phyloP scores from a whole-genome alignment of 768 basidiomycete species.

The Sporobolomyces pararoseus region DNA sequence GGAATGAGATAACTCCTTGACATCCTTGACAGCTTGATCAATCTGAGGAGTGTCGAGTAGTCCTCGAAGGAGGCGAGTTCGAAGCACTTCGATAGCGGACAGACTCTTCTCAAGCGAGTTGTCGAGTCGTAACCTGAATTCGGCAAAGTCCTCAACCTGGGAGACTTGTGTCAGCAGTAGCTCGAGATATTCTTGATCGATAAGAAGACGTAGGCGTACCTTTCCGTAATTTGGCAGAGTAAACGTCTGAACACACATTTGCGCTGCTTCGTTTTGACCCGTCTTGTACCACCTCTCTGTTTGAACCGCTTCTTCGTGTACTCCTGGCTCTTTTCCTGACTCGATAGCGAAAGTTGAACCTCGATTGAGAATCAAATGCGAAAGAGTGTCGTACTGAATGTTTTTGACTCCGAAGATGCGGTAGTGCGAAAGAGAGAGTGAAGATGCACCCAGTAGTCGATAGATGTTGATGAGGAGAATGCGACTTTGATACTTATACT shows the following conservation, averaged over 20 bases:
- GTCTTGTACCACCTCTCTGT: constrained; percentile 11
- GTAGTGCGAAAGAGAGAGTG: constrained; percentile 72
- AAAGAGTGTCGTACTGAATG: constrained; percentile 82
- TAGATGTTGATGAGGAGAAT: constrained; percentile 75
- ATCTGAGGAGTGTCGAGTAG: constrained; percentile 61
- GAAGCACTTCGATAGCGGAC: constrained; percentile 70
- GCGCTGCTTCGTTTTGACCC: constrained; percentile 25
- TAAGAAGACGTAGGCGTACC: constrained; percentile 50
- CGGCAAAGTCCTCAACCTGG: constrained; percentile 77
- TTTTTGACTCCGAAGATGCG: constrained; percentile 72
- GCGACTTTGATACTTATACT: constrained; percentile 72
- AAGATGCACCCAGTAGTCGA: constrained; percentile 71
- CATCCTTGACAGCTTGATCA: constrained; percentile 75
- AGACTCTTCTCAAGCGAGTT: constrained; percentile 66
- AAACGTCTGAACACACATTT: constrained; percentile 30
- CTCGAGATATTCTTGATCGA: constrained; percentile 2
- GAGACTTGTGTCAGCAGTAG: neutral
- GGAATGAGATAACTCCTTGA: constrained; percentile 45
- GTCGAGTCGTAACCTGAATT: constrained; percentile 73
- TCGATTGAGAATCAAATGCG: constrained; percentile 73
- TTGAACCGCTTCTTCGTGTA: constrained; percentile 62
- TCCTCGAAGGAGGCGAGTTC: constrained; percentile 77
- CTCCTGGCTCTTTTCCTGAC: constrained; percentile 75
- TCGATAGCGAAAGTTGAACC: constrained; percentile 76
- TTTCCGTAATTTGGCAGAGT: constrained; percentile 63